phyloP scores from a whole-genome alignment of 2,329 filamentous ascomycete species.

The Xylariaceae sp. region DNA sequence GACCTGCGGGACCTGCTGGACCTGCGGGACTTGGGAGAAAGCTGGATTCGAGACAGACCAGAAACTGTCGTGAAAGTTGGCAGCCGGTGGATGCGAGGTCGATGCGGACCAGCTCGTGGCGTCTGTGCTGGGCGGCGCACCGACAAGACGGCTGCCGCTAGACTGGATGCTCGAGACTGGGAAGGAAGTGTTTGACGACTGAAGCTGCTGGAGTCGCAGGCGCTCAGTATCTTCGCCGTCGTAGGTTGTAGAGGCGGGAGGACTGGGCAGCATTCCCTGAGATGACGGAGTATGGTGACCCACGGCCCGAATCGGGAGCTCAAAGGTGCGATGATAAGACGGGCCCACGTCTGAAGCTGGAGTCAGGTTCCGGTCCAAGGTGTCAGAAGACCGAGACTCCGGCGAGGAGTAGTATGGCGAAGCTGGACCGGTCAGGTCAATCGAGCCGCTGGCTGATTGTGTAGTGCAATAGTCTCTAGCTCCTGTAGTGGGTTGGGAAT shows the following conservation, averaged over 20 bases:
- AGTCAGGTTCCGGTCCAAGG: conserved; percentile 13
- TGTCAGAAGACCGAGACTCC: conserved; percentile 15
- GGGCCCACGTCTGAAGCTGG: conserved; percentile 5
- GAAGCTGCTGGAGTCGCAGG: conserved; percentile 19
- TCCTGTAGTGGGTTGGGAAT: conserved; percentile 16
- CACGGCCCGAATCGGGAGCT: no score
- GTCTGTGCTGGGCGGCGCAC: not conserved
- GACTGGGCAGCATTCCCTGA: conserved; percentile 34
- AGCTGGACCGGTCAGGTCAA: conserved; percentile 12
- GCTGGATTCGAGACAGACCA: no score
- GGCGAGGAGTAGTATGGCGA: conserved; percentile 20
- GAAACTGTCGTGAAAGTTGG: no score
- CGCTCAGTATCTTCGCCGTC: conserved; percentile 40
- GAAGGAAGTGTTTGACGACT: conserved; percentile 2
- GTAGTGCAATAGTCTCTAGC: conserved; percentile 20
- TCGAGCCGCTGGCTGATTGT: conserved; percentile 21
- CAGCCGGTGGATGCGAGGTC: no score
- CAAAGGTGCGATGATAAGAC: not conserved
- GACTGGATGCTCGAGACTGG: no score
- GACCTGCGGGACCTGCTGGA: conserved; percentile 16
- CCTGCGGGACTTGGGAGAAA: not conserved
- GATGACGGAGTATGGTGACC: conserved; percentile 16
- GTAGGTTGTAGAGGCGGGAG: conserved; percentile 31
- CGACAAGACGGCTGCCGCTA: no score
- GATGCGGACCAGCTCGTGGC: conserved; percentile 27